A percentile compares a stretch with the other conserved stretches of the same genome.
phyloP scores from a whole-genome alignment of 129 eudicot genomes.

The Ambrosia artemisiifolia region DNA sequence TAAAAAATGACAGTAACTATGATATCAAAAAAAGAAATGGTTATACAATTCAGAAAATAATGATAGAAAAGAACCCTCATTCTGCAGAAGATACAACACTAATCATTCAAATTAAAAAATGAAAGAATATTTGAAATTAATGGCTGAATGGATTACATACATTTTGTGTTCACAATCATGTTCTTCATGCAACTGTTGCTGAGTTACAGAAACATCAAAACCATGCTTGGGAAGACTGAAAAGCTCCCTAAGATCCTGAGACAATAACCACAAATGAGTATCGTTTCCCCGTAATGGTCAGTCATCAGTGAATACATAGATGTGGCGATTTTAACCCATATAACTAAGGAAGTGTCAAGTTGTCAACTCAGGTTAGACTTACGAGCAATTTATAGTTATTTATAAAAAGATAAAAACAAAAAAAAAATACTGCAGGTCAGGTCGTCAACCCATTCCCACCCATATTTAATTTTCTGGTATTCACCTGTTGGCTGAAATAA shows the following conservation, averaged over 20 bases:
- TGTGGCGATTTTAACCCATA: not conserved
- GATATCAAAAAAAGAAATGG: not conserved
- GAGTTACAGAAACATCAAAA: constrained; percentile 86
- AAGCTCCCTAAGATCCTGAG: constrained; percentile 88
- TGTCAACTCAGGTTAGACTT: not conserved
- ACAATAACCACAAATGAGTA: not conserved
- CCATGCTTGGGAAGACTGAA: constrained; percentile 86
- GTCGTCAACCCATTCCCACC: not conserved
- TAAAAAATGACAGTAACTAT: not conserved
- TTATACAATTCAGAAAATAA: not conserved
- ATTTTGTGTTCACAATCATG: constrained; percentile 66
- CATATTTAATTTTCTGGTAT: not conserved
- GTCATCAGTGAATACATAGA: not conserved
- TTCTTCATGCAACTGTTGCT: constrained; percentile 85
- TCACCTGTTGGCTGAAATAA: constrained; percentile 87
- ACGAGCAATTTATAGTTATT: too few relatives aligned
- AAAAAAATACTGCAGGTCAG: not conserved
- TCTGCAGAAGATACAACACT: not conserved
- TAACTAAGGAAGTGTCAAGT: not conserved
- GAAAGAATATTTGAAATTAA: not conserved
- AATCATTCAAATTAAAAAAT: not conserved
- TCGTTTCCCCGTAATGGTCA: too few relatives aligned
- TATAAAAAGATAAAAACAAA: not conserved
- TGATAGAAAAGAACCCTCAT: not conserved
- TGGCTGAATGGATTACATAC: constrained; percentile 30